These are phyloP conservation scores for Talaromyces verruculosus DNA, from an alignment of 2,329 filamentous ascomycete species.

Conservation along the genomic window DNA sequence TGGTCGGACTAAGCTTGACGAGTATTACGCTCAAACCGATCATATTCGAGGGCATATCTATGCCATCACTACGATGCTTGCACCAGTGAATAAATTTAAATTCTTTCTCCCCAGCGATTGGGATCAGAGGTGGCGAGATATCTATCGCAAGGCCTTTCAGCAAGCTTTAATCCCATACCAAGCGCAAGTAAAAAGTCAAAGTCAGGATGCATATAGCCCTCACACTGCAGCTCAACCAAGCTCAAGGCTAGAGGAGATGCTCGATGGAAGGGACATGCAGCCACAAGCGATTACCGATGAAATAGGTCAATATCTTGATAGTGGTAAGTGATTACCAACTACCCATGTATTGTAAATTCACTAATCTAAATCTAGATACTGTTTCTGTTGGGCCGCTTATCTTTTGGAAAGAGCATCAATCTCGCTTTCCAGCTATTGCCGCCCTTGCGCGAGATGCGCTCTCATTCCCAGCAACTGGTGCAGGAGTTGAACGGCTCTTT, in stretches of 20 bases:
- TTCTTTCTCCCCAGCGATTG: slow-evolving; percentile 24
- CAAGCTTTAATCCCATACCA: background rate
- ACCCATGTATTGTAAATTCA: too few species aligned
- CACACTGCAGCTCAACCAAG: background rate
- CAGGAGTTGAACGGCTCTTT: too few species aligned
- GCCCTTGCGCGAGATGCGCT: too few species aligned
- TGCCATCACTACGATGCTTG: slow-evolving; percentile 23
- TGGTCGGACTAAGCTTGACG: slow-evolving; percentile 19
- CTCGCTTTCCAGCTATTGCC: too few species aligned
- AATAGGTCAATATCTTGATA: too few species aligned
- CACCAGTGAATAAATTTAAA: slow-evolving; percentile 21
- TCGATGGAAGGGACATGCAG: background rate
- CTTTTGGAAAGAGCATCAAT: too few species aligned
- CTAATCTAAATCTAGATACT: too few species aligned
- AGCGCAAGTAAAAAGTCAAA: background rate
- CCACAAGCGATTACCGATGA: too few species aligned
- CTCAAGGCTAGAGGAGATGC: background rate
- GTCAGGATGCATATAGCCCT: background rate
- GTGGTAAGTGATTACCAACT: too few species aligned
- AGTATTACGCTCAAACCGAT: slow-evolving; percentile 24
- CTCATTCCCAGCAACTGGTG: too few species aligned
- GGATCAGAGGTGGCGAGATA: background rate
- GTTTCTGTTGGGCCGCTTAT: too few species aligned
- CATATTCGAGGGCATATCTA: slow-evolving; percentile 22
- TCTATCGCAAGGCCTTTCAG: background rate